Conservation (phyloP, 2,329 filamentous ascomycete species). For the Beauveria asiatica region DNA sequence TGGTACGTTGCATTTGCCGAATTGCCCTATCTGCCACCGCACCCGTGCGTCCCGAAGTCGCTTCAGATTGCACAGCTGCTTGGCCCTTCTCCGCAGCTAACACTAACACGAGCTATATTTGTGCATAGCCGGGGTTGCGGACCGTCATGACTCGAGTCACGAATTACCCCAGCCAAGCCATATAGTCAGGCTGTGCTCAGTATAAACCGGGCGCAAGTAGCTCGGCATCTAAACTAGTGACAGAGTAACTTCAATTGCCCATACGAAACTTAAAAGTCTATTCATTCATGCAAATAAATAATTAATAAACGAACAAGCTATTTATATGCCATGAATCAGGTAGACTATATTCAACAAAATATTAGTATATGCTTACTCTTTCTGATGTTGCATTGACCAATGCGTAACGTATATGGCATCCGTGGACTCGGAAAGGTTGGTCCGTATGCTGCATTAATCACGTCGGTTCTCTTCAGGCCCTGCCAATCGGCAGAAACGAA, state of each 20-base stretch:
- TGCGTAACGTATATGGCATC: no score
- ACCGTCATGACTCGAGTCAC: background rate
- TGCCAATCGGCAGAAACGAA: background rate
- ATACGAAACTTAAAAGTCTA: no score
- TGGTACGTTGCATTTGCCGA: background rate
- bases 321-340: no score
- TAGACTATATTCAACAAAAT: no score
- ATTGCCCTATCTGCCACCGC: background rate
- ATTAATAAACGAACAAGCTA: no score
- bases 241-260: background rate
- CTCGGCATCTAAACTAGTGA: background rate
- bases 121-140: background rate
- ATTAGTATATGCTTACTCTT: background rate
- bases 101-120: background rate
- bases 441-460: background rate
- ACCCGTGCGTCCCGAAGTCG: background rate
- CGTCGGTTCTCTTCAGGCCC: background rate
- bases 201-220: background rate
- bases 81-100: background rate
- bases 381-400: background rate
- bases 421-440: background rate
- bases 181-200: no score
- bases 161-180: background rate
- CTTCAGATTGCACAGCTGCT: background rate
- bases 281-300: no score